Evolutionary conservation across 2,329 filamentous ascomycete species (phyloP).

Genomic region (Fulvia fulva): DNA sequence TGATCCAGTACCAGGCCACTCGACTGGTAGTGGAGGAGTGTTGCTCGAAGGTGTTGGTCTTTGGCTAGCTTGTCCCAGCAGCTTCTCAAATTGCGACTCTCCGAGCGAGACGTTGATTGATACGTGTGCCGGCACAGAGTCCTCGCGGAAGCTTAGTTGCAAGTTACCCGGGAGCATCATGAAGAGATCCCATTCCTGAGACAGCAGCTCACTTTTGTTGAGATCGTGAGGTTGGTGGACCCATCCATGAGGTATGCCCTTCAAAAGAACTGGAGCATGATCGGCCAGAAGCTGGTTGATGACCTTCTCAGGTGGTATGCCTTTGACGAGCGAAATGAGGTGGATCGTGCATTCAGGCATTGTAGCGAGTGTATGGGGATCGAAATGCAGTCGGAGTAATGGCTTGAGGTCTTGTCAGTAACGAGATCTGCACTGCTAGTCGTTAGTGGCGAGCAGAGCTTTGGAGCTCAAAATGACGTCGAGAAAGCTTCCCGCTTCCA

Average conservation of each 20-base stretch:
- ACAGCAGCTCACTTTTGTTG: constrained; percentile 1
- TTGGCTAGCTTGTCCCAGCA: background rate
- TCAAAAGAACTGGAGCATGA: constrained; percentile 6
- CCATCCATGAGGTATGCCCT: constrained; percentile 15
- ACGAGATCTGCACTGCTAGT: background rate
- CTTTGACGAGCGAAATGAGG: background rate
- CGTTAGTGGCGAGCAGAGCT: background rate
- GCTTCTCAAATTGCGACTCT: constrained; percentile 1
- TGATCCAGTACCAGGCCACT: background rate
- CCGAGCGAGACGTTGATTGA: background rate
- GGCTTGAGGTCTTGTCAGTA: background rate
- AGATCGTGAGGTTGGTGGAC: constrained; percentile 14
- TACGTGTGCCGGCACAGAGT: background rate
- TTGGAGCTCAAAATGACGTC: background rate
- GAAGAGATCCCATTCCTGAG: constrained; percentile 15
- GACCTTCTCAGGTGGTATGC: background rate
- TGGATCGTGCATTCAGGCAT: background rate
- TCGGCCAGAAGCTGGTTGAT: background rate
- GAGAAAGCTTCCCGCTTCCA: background rate
- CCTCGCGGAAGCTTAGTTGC: background rate
- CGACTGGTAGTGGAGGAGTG: constrained; percentile 4
- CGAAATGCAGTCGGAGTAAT: background rate
- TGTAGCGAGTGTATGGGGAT: background rate
- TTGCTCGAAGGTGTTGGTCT: background rate
- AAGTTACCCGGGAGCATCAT: background rate